A percentile compares a stretch with the other conserved stretches of the same genome.
These are phyloP conservation scores for Penicillium hesseltinei DNA, from an alignment of 2,329 filamentous ascomycete genomes.

Conservation along the genomic window DNA sequence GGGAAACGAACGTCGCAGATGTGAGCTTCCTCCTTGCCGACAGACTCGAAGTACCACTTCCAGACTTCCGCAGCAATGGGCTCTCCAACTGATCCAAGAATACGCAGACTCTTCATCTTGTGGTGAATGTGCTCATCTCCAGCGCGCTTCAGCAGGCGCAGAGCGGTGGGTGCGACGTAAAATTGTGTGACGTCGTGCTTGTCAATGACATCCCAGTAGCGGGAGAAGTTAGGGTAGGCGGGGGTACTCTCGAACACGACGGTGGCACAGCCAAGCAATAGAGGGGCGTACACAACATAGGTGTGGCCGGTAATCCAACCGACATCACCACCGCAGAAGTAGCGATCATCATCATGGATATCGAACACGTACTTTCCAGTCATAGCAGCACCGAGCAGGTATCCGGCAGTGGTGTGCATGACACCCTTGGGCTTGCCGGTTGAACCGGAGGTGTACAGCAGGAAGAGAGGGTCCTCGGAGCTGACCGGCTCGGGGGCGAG, in stretches of 20 bases:
- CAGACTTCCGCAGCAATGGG: constrained; percentile 97
- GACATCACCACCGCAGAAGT: constrained; percentile 97
- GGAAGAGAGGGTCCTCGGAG: constrained; percentile 93
- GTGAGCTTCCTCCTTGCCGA: constrained; percentile 90
- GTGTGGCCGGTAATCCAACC: constrained; percentile 99
- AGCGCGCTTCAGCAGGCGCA: constrained; percentile 90
- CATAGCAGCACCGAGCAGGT: constrained; percentile 86
- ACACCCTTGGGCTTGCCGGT: constrained; percentile 99
- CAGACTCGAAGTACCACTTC: constrained; percentile 98
- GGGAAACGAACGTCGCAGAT: constrained; percentile 77
- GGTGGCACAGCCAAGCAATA: constrained; percentile 87
- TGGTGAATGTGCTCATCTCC: constrained; percentile 89
- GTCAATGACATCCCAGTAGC: constrained; percentile 98
- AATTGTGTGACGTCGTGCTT: constrained; percentile 96
- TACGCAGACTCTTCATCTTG: constrained; percentile 82
- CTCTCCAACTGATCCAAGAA: constrained; percentile 93
- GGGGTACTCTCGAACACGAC: constrained; percentile 98
- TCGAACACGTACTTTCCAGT: constrained; percentile 99
- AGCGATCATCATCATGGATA: constrained; percentile 87
- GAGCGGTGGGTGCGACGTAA: constrained; percentile 93
- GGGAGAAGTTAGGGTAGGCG: constrained; percentile 94
- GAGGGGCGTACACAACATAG: constrained; percentile 94
- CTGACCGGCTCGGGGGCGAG: constrained; percentile 83
- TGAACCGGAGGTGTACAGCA: constrained; percentile 96
- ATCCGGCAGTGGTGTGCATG: constrained; percentile 95